Percentiles rank a stretch among this genome's conserved stretches.
Conservation (phyloP, 2,329 filamentous ascomycete species). For the Exophiala bonariae region DNA sequence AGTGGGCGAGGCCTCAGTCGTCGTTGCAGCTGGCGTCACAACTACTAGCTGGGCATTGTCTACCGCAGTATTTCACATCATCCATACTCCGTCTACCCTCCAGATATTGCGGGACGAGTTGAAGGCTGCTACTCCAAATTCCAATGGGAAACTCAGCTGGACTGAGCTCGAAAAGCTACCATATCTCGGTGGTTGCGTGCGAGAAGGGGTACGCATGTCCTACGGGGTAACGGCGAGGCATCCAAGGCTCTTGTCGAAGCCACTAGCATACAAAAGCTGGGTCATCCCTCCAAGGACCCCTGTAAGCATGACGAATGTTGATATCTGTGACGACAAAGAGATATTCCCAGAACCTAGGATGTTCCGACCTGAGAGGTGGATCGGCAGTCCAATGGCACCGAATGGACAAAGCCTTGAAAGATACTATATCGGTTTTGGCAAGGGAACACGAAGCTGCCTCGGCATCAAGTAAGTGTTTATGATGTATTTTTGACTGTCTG, state of each 20-base stretch:
- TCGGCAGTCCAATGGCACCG: constrained; percentile 18
- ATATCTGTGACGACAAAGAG: constrained; percentile 36
- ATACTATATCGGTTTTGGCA: constrained; percentile 40
- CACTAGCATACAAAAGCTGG: constrained; percentile 26
- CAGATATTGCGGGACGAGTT: constrained; percentile 23
- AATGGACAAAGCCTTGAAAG: constrained; percentile 27
- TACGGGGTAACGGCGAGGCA: constrained; percentile 22
- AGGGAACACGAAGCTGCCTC: constrained; percentile 46
- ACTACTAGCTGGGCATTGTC: constrained; percentile 33
- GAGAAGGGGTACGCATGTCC: constrained; percentile 42
- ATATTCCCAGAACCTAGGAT: constrained; percentile 31
- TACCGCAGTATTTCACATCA: constrained; percentile 31
- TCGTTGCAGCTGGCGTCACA: constrained; percentile 34
- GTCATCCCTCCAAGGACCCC: constrained; percentile 33
- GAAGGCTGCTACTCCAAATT: constrained; percentile 5
- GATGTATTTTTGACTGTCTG: no score
- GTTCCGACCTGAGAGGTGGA: constrained; percentile 34
- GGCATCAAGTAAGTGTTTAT: constrained; percentile 38
- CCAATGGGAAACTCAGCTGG: constrained; percentile 27
- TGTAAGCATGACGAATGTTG: constrained; percentile 38
- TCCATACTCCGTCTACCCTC: constrained; percentile 22
- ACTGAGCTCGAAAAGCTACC: constrained; percentile 40
- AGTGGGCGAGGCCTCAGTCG: constrained; percentile 32
- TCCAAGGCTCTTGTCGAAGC: neutral
- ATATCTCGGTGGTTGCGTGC: constrained; percentile 42